Base-by-base conservation (phyloP, 257 asterid genomes). In the Avicennia marina region DNA sequence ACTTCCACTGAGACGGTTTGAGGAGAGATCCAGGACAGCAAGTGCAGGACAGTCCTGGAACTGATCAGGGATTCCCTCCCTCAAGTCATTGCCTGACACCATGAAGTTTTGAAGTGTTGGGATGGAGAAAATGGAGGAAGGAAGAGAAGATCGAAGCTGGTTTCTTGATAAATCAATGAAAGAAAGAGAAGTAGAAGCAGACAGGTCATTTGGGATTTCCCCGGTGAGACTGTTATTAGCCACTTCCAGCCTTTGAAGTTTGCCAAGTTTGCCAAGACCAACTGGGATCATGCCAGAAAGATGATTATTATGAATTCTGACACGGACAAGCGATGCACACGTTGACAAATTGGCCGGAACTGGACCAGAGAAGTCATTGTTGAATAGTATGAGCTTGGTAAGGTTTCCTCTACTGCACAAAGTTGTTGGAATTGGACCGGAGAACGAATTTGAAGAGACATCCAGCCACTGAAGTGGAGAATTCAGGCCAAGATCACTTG, bases 311-410 rank as follows among this genome's bases (percentile, higher is more conserved):
- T 85, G 93, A 48, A 82, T 65, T 68, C 96, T 68, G 48, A 88
- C 93, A 0, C 96, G 80, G 39, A 82, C 69, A 16, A 88, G 67
- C 1, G 88, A 72, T 20, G 90, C 79, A 63, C 96, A 88, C 17
- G 75, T 81, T 0, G 83, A 58, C 1, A 88, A 66, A 61, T 78
- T 76, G n/a, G 39, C 36, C n/a, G 96, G 96, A 18, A 88, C 76
- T 2, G 75, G 59, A 44, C 95, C 95, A 1, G 94, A 67, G 63
- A 88, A 77, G 15, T 83, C 78, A 79, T 85, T 88, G 49, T 85
- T 80, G 67, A 85, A 83, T 9, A 88, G 86, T 7, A 88, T 85
- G 69, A 88, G 90, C 40, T 85, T 85, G 17, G 85, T 88, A 55
- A 88, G 84, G 41, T 80, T 82, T 29, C 86, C 85, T 16, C 64